Evolutionary conservation across 2,329 filamentous ascomycete genomes (phyloP), one percentile per base, ranked within the genome.

Genomic region (Microsporum ferrugineum): DNA sequence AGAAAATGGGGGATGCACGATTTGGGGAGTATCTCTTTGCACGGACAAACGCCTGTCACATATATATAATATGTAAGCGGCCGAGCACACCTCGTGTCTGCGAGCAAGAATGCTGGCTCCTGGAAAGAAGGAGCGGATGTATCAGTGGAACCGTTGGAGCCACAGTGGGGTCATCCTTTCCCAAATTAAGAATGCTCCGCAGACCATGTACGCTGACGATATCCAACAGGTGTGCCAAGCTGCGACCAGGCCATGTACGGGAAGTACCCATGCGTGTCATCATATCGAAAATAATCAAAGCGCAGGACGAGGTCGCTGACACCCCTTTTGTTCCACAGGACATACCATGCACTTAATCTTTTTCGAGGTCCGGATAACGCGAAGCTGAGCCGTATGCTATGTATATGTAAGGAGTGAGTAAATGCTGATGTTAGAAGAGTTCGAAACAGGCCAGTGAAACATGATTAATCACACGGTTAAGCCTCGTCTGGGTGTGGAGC

Each of bases 201-300:
- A 57, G 55, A 57, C 55, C 55, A 57, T 57, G 55, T 57, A 57
- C 29, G 38, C 39, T 57, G 55, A 57, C 55, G 55, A 57, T 43
- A 57, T 39, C 45, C 34, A 57, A 57, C n/a, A 41, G 55, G 36
- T 57, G 36, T 57, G 55, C 55, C 55, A 57, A 57, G 55, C 34
- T 43, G 17, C 17, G 34, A 57, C 55, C 39, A 5, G n/a, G 36
- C 36, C 55, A 41, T 57, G 55, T 57, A 57, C 55, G 33, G 33
- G 51, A 55, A 55, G 31, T 55, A 36, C 51, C 51, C 51, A 55
- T 55, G 51, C 51, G 51, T 55, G 51, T 36, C 51, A 55, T 55
- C 51, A 55, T 36, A 36, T 55, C 23, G 51, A 55, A 53, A 55
- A 36, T 55, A 36, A 55, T 36, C 51, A 55, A 55, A 55, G 51